Base-by-base conservation (phyloP, 179 eudicot species). In the Silene vulgaris region DNA sequence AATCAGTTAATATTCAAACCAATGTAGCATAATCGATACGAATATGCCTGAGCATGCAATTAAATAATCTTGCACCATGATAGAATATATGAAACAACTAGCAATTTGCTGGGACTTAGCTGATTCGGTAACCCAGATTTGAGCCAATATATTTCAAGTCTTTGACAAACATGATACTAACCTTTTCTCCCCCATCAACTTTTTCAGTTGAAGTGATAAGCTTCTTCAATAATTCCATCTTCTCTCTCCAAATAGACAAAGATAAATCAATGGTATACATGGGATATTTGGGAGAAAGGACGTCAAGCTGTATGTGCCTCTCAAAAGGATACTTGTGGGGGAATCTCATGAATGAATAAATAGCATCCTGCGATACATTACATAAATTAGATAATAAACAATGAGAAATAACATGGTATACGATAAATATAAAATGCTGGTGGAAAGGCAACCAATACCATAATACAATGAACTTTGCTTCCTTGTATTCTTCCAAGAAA, bases 311-410 rank as follows among this genome's bases (percentile, higher is more conserved):
- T 77, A 90, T 71, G 28, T 86, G 79, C 59, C 82, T 73, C 83
- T 84, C 80, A 21, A 85, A 79, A 65, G 88, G 72, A 81, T 75
- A 74, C 57, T 78, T 87, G 76, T 84, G 88, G 29, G 99, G 98
- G 80, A 91, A 96, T 76, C 90, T 91, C 89, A 93, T 79, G 78
- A 91, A 87, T 56, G 89, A 79, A 81, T 85, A 85, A 50, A 96
- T 67, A 16, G 85, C 79, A 59, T 85, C 90, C 98, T 93, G 96
- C 40, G 17, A 5, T 35, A 73, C 3, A 54, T 43, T 76, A 30
- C 37, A 57, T 21, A 12, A 35, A 76, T 54, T 45, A 45, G 52
- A 45, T 45, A 45, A 82, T 50, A 69, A 73, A 61, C 19, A 37
- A n/a, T 19, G 21, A 63, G 45, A 29, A 26, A 6, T 16, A 28